Evolutionary conservation across 1,139 yeast genomes (phyloP), one percentile per base, ranked within the genome.

Genomic region (Blastobotrys aristatus): DNA sequence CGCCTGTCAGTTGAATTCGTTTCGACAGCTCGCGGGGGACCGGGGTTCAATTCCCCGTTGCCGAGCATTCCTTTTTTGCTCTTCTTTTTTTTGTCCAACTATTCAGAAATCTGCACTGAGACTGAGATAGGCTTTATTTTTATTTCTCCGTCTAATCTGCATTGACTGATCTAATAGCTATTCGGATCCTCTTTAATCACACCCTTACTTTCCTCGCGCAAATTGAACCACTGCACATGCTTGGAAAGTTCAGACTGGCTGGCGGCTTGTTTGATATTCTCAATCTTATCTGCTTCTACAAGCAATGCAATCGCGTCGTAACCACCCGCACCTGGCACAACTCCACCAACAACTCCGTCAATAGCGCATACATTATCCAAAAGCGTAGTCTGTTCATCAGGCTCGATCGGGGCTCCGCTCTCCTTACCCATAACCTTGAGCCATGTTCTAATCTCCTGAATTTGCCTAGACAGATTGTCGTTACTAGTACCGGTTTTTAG

Each of bases 321-420:
- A 0, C 98, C 98, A 20, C 98, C 98, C 0, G 98, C 98, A 1
- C 98, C 98, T 0, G 98, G 98, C 3, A 92, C 96, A 29, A 92
- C 94, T 10, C 96, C 97, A 0, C 96, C 95, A 20, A 90, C 60
- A 36, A 89, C 94, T 11, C 98, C 98, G 0, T 72, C 71, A 17
- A 85, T 55, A 21, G 58, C 50, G 18, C 64, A 57, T 55, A 94
- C 84, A 16, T 69, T 65, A 59, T 92, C 81, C n/a, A 94, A 68
- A 7, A 92, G 69, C 4, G 56, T 50, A 0, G 96, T 86, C 67
- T 94, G 98, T 20, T 74, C 70, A 2, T 64, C 67, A 0, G 98
- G 98, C 65, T 92, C 98, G 46, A 92, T 80, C n/a, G 84, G 87
- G 0, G 95, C 97, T 1, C 84, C 84, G 0, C 95, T 75, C 36